phyloP scores from a whole-genome alignment of 306 rosid species.

The Dalbergia cochinchinensis region DNA sequence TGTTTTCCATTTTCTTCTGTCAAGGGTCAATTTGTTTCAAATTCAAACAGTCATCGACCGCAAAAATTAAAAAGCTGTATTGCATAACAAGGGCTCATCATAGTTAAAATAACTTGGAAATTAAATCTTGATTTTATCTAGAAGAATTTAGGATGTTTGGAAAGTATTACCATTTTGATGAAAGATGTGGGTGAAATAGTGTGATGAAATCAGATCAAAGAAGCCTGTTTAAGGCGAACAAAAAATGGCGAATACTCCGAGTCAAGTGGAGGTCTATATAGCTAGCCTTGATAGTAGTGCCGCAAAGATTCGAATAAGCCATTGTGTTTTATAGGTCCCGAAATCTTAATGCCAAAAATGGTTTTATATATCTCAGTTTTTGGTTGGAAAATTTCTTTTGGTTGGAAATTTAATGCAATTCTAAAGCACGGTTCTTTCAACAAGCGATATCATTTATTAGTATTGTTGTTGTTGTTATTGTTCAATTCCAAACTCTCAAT shows the following conservation, averaged over 20 bases:
- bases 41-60: background rate
- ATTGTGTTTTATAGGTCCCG: background rate
- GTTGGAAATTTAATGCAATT: too few species aligned
- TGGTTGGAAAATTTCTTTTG: too few species aligned
- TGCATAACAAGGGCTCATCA: background rate
- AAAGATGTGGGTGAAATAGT: background rate
- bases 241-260: background rate
- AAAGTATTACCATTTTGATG: background rate
- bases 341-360: background rate
- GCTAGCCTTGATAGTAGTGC: background rate
- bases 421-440: too few species aligned
- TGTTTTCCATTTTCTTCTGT: constrained; percentile 1
- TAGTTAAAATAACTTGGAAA: background rate
- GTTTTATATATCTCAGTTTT: too few species aligned
- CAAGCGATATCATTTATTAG: too few species aligned
- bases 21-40: constrained; percentile 31
- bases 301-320: background rate
- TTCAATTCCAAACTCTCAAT: too few species aligned
- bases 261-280: background rate
- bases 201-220: background rate
- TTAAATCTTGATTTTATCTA: background rate
- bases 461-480: too few species aligned
- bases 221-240: too few species aligned
- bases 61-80: background rate
- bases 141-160: background rate